Evolutionary conservation across 2,329 filamentous ascomycete genomes (phyloP).

Genomic region (Neopestalotiopsis rosae): DNA sequence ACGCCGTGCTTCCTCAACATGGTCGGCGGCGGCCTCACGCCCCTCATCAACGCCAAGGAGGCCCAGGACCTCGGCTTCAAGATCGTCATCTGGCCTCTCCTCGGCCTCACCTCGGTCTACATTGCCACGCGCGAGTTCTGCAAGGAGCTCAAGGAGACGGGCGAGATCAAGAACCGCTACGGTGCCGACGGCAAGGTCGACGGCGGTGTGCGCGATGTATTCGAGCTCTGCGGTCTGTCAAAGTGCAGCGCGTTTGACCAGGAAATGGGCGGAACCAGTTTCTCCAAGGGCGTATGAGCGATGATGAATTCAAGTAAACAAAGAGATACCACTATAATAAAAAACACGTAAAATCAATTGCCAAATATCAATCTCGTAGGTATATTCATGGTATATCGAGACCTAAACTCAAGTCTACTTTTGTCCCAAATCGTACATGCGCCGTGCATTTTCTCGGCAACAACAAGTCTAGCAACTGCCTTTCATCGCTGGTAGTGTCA

Average conservation of each 20-base stretch:
- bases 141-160: conserved; percentile 36
- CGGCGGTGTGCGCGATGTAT: conserved; percentile 34
- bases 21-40: conserved; percentile 39
- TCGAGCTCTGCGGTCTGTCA: conserved; percentile 35
- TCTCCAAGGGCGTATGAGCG: conserved; percentile 30
- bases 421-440: neutral
- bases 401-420: neutral
- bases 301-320: conserved; percentile 7
- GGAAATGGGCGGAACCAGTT: conserved; percentile 34
- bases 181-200: conserved; percentile 30
- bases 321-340: conserved; percentile 1
- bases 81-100: conserved; percentile 39
- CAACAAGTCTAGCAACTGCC: neutral
- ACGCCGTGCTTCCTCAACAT: conserved; percentile 39
- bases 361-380: neutral
- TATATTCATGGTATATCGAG: neutral
- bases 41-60: conserved; percentile 32
- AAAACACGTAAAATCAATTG: neutral
- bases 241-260: conserved; percentile 36
- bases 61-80: conserved; percentile 35
- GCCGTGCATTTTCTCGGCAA: neutral
- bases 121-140: conserved; percentile 37
- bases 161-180: conserved; percentile 34
- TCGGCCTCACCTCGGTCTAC: conserved; percentile 36
- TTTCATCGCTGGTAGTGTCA: neutral